These are phyloP conservation scores for Naganishia antarctica DNA, from an alignment of 768 basidiomycete genomes.

Conservation along the genomic window DNA sequence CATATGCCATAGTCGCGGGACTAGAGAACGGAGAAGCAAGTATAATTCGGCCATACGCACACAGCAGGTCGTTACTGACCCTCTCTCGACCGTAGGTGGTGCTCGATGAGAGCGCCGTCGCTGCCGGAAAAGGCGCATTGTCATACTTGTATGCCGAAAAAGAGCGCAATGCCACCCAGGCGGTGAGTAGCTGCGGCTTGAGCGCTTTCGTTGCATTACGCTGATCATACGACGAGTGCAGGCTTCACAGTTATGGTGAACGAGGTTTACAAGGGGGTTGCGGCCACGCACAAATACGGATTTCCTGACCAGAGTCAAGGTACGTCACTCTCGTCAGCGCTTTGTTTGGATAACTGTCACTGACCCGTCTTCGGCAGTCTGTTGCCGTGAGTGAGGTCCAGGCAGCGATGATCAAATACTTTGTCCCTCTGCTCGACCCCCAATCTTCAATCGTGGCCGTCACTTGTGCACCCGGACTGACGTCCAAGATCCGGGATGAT, in stretches of 20 bases:
- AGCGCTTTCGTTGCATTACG: conserved; percentile 38
- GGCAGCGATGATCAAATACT: conserved; percentile 62
- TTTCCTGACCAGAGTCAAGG: conserved; percentile 66
- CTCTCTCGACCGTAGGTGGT: conserved; percentile 55
- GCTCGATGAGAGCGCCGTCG: conserved; percentile 71
- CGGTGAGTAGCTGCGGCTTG: conserved; percentile 48
- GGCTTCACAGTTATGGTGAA: conserved; percentile 78
- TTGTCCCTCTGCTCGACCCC: conserved; percentile 77
- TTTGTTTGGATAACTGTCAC: neutral
- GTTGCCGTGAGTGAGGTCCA: conserved; percentile 77
- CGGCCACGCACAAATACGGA: conserved; percentile 67
- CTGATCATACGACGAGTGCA: neutral
- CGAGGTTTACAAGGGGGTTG: conserved; percentile 77
- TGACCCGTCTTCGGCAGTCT: conserved; percentile 48
- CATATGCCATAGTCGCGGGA: conserved; percentile 68
- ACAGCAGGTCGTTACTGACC: neutral
- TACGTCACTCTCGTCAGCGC: conserved; percentile 22
- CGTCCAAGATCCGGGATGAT: conserved; percentile 63
- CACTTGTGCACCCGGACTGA: conserved; percentile 75
- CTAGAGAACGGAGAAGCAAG: conserved; percentile 62
- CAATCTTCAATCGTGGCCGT: conserved; percentile 71
- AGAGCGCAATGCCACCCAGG: conserved; percentile 77
- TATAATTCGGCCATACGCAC: neutral
- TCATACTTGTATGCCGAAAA: conserved; percentile 74
- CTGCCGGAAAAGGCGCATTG: conserved; percentile 85